These are phyloP conservation scores for Xylariaceae sp. DNA, from an alignment of 2,329 filamentous ascomycete species.

Conservation along the genomic window DNA sequence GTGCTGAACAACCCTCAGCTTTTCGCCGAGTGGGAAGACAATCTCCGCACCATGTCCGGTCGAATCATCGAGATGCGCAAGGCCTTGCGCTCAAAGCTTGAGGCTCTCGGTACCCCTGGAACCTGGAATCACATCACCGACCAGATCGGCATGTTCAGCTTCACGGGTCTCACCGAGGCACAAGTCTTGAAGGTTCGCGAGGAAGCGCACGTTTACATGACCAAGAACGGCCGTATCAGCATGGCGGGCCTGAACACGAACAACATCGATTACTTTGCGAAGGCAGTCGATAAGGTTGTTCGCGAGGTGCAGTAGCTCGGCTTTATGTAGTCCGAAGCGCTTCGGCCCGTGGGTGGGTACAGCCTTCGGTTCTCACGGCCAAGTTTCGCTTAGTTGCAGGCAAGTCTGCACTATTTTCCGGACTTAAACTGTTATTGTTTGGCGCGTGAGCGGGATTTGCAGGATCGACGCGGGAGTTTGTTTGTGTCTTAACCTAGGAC, in stretches of 20 bases:
- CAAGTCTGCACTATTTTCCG: constrained; percentile 8
- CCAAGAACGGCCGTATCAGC: constrained; percentile 95
- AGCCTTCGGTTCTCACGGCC: constrained; percentile 9
- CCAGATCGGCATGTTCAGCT: constrained; percentile 99
- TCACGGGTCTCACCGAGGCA: constrained; percentile 70
- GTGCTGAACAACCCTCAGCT: constrained; percentile 78
- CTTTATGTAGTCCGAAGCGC: not conserved
- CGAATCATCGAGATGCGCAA: constrained; percentile 90
- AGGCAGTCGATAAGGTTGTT: constrained; percentile 82
- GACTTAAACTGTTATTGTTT: not conserved
- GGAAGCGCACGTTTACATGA: constrained; percentile 79
- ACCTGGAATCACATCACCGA: constrained; percentile 96
- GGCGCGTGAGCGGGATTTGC: constrained; percentile 9
- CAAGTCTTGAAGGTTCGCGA: constrained; percentile 67
- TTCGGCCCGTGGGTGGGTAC: constrained; percentile 7
- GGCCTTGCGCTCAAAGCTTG: constrained; percentile 70
- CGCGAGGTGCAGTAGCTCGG: constrained; percentile 38
- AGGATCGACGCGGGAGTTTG: constrained; percentile 8
- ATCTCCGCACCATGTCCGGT: constrained; percentile 88
- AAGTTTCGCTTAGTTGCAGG: constrained; percentile 15
- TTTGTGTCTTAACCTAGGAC: not conserved
- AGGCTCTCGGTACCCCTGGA: constrained; percentile 79
- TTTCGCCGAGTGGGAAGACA: constrained; percentile 87
- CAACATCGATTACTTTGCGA: constrained; percentile 90
- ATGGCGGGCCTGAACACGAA: constrained; percentile 95